phyloP scores from a whole-genome alignment of 2,329 filamentous ascomycete genomes.

The Phialophora tarda region DNA sequence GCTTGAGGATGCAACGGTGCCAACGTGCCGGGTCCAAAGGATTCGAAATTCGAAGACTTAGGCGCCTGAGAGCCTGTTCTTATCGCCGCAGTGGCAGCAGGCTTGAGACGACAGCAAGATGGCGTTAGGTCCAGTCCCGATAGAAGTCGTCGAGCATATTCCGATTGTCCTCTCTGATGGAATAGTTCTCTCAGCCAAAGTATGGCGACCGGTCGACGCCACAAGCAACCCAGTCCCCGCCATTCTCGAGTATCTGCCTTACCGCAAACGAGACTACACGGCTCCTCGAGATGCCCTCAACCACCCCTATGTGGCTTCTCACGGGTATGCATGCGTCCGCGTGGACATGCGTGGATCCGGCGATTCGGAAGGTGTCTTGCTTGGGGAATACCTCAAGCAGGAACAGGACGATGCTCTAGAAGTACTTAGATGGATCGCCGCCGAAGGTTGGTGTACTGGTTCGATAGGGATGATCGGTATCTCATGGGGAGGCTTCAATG shows the following conservation, averaged over 20 bases:
- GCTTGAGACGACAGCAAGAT: constrained; percentile 40
- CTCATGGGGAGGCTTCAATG: too few species aligned
- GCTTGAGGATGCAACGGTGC: too few species aligned
- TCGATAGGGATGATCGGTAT: too few species aligned
- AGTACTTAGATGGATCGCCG: too few species aligned
- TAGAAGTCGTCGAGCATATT: constrained; percentile 22
- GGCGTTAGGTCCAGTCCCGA: constrained; percentile 12
- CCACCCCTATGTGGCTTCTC: constrained; percentile 24
- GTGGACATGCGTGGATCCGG: constrained; percentile 30
- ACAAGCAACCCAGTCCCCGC: constrained; percentile 13
- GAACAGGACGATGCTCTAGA: too few species aligned
- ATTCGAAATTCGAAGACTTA: too few species aligned
- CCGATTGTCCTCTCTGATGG: constrained; percentile 17
- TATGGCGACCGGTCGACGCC: constrained; percentile 22
- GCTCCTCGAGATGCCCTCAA: constrained; percentile 23
- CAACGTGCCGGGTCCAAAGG: too few species aligned
- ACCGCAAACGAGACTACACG: constrained; percentile 26
- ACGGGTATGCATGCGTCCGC: constrained; percentile 27
- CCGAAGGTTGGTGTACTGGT: too few species aligned
- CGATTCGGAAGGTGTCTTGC: constrained; percentile 26
- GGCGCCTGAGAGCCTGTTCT: too few species aligned
- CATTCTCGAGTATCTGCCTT: constrained; percentile 29
- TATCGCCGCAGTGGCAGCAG: too few species aligned
- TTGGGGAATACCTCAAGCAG: constrained; percentile 18
- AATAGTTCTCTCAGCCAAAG: not conserved